phyloP scores from a whole-genome alignment of 2,329 filamentous ascomycete species.

The Grosmannia penicillata region DNA sequence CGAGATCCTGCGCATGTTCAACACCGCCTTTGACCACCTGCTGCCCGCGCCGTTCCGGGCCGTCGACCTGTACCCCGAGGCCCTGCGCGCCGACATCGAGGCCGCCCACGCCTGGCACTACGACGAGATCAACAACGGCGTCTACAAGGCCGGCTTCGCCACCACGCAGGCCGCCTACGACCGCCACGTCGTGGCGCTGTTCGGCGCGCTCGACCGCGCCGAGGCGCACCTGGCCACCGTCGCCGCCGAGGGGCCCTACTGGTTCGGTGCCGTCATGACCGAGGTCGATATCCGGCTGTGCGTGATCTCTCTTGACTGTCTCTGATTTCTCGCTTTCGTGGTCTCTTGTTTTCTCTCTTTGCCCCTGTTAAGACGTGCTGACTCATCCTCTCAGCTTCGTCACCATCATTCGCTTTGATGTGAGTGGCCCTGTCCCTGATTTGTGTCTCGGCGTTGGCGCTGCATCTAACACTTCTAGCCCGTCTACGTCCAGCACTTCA shows the following conservation, averaged over 20 bases:
- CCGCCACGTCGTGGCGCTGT: slow-evolving; percentile 53
- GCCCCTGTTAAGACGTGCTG: not conserved
- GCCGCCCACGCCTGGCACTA: slow-evolving; percentile 71
- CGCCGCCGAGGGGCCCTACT: slow-evolving; percentile 42
- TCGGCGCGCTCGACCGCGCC: slow-evolving; percentile 60
- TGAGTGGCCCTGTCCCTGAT: slow-evolving; percentile 12
- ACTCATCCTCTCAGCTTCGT: slow-evolving; percentile 33
- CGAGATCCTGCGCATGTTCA: slow-evolving; percentile 87
- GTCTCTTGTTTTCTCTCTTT: not conserved
- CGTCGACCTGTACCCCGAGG: slow-evolving; percentile 52
- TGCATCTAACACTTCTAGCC: slow-evolving; percentile 19
- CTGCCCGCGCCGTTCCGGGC: slow-evolving; percentile 43
- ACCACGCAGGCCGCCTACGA: slow-evolving; percentile 75
- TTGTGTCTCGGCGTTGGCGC: not conserved
- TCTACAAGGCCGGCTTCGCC: slow-evolving; percentile 70
- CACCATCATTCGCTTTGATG: slow-evolving; percentile 59
- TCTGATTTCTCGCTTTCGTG: not conserved
- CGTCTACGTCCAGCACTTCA: slow-evolving; percentile 80
- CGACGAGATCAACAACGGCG: slow-evolving; percentile 54
- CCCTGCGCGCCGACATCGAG: slow-evolving; percentile 56
- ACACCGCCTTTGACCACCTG: slow-evolving; percentile 62
- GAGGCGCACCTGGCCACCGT: slow-evolving; percentile 48
- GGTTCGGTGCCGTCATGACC: slow-evolving; percentile 61
- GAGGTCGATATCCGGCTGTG: slow-evolving; percentile 67
- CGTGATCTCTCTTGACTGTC: slow-evolving; percentile 15